Evolutionary conservation across 441 rosid species (phyloP).

Genomic region (Erodium moschatum): DNA sequence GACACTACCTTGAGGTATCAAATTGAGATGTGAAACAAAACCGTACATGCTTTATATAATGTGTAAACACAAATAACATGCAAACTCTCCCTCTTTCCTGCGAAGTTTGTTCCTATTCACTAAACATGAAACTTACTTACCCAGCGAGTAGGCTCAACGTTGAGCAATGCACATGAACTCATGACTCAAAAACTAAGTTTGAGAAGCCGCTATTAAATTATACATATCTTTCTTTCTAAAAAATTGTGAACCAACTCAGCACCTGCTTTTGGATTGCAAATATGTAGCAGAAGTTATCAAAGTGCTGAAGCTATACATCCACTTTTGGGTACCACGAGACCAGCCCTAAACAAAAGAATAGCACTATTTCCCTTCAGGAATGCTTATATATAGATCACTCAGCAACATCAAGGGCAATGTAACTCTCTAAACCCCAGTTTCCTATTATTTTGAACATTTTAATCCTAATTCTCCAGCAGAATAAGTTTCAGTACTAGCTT

Average conservation of each 20-base stretch:
- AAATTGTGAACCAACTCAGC: neutral
- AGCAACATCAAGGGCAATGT: neutral
- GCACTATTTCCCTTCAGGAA: neutral
- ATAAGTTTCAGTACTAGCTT: neutral
- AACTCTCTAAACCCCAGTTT: neutral
- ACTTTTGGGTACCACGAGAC: neutral
- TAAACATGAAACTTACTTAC: too few relatives aligned
- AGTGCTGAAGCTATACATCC: neutral
- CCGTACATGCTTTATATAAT: neutral
- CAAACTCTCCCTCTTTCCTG: neutral
- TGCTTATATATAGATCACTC: neutral
- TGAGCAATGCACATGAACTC: constrained; percentile 1
- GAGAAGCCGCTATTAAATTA: neutral
- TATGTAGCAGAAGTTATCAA: neutral
- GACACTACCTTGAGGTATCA: too few relatives aligned
- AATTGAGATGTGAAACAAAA: too few relatives aligned
- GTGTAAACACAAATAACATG: neutral
- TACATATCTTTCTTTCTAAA: neutral
- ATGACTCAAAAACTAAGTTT: neutral
- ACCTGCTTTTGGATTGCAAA: neutral
- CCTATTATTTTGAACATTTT: neutral
- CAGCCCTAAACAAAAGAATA: neutral
- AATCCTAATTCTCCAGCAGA: neutral
- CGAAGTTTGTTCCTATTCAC: neutral
- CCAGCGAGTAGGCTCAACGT: neutral